Percentiles rank a stretch among this genome's conserved stretches.
Evolutionary conservation across 2,329 filamentous ascomycete species (phyloP).

Genomic region (Epicoccum sorghinum): DNA sequence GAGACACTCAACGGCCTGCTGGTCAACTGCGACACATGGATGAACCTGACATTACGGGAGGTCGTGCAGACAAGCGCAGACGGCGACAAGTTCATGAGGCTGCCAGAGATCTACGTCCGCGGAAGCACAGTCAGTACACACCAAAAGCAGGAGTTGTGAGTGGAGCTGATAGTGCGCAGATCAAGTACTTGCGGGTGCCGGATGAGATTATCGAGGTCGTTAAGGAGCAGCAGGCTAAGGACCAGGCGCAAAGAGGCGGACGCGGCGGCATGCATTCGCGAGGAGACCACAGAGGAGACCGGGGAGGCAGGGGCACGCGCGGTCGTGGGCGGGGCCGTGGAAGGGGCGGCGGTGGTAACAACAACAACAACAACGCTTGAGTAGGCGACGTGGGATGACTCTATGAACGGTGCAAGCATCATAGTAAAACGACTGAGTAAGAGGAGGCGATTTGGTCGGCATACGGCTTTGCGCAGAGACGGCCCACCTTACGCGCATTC

Average conservation of each 20-base stretch:
- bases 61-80: conserved; percentile 96
- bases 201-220: conserved; percentile 96
- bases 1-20: conserved; percentile 97
- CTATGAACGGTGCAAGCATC: background rate
- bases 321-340: conserved; percentile 60
- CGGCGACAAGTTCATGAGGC: conserved; percentile 88
- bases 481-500: background rate
- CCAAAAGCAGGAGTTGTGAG: background rate
- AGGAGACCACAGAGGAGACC: conserved; percentile 60
- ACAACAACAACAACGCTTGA: conserved; percentile 39
- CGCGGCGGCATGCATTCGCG: conserved; percentile 67
- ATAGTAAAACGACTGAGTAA: background rate
- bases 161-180: conserved; percentile 60
- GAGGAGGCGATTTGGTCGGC: background rate
- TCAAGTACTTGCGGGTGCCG: conserved; percentile 95
- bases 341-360: conserved; percentile 58
- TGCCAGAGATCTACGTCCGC: conserved; percentile 94
- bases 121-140: conserved; percentile 86
- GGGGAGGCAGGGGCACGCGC: conserved; percentile 59
- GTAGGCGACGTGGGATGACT: background rate
- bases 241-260: conserved; percentile 64
- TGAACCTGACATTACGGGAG: conserved; percentile 97
- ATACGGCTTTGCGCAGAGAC: background rate
- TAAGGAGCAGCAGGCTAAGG: conserved; percentile 86
- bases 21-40: conserved; percentile 98